Evolutionary conservation across 208 protist genomes (phyloP), one percentile per base, ranked within the genome.

Genomic region (Leishmania martiniquensis): DNA sequence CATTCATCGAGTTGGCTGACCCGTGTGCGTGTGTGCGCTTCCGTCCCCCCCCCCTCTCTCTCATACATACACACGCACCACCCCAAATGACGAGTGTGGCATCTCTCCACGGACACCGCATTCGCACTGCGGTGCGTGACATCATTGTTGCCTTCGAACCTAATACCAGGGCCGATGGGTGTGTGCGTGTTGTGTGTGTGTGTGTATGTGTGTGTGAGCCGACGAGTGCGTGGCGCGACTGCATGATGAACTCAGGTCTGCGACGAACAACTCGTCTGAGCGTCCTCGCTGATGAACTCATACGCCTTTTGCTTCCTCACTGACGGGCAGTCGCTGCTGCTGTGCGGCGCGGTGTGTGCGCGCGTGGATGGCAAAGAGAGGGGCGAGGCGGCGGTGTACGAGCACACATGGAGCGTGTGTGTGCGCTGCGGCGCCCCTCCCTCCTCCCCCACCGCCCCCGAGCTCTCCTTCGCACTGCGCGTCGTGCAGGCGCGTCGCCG

Each of bases 221-320:
- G 6, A 20, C 42, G 60, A n/a, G 4, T 9, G 57, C 52, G 60
- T 49, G 42, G 34, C 49, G 76, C 51, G 76, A 73, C 76, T 80
- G 76, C 76, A 37, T 81, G 77, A 81, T 81, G 77, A 81, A 47
- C 54, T 66, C n/a, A 76, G 77, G 77, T 81, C 25, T 81, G 76
- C 77, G 77, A 81, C 77, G 59, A 76, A 81, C 77, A 81, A 81
- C 77, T 81, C 77, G 77, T 72, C 77, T 81, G 77, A 81, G 15
- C 45, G 34, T 34, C 71, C 49, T 47, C 65, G 52, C 51, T 81
- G 77, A 81, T 65, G 77, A 81, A 29, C 42, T 13, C 49, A 76
- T 39, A 81, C 63, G 59, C 65, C 77, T 81, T 81, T 81, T 81
- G 77, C 77, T 81, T 81, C 77, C 77, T 81, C 77, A 81, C 77